Base-by-base conservation (phyloP, 345 rosid genomes). In the Eucalyptus sp. region DNA sequence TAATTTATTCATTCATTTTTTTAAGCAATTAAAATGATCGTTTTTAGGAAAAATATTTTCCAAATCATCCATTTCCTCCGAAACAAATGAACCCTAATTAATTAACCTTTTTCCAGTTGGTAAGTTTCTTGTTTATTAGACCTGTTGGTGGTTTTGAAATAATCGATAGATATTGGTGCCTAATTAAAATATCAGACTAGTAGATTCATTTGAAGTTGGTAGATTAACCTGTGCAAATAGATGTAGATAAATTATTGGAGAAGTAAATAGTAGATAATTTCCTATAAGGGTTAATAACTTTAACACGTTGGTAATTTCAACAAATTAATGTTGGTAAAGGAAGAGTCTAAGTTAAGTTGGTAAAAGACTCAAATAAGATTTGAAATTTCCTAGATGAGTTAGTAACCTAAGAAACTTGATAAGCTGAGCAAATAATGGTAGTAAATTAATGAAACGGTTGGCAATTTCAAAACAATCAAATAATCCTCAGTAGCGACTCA, bases 31-130 rank as follows among this genome's bases (percentile, higher is more conserved):
- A 1, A 52, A 52, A 52, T 52, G 58, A 52, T 52, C 1, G 25
- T 20, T 52, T 52, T 52, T 18, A 18, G 4, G 8, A 52, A 18
- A 51, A 51, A 51, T 7, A 51, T 17, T 7, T 51, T 52, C 24
- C 56, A 52, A 52, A 18, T 52, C 24, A 52, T 52, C 56, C 56
- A 52, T 52, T 52, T 52, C 24, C 56, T 52, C 0, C 0, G 0
- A 1, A 52, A 52, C 56, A 52, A 52, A 52, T 52, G 4, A 18
- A 52, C 10, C 4, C 4, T 52, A 52, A 52, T 52, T 7, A 6
- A 60, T 60, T 60, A 27, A 60, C 33, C 31, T 27, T 60, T 60
- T 60, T 27, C 68, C 4, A 27, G 68, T 60, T 27, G 31, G 68
- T 60, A 60, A 1, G 31, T 60, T 60, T 16, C 68, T 29, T 13